phyloP scores from a whole-genome alignment of 106 monocot genomes.

The Dendrobium officinale region DNA sequence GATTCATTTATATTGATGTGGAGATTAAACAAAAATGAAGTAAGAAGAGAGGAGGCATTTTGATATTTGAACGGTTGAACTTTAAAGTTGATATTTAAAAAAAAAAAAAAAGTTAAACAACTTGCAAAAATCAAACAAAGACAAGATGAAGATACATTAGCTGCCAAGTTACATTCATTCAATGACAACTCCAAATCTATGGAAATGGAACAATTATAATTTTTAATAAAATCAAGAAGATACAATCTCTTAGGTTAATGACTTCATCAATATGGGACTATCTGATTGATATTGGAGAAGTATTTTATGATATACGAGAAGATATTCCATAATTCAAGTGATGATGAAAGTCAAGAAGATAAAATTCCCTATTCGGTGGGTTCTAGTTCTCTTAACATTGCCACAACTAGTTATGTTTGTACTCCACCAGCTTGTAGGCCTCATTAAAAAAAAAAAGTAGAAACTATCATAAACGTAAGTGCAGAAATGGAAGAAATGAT shows the following conservation, averaged over 20 bases:
- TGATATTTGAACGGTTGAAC: slow-evolving; percentile 63
- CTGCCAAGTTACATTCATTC: too few relatives aligned
- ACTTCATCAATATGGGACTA: too few relatives aligned
- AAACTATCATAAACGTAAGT: slow-evolving; percentile 29
- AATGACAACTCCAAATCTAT: too few relatives aligned
- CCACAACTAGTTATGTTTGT: slow-evolving; percentile 6
- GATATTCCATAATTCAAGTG: slow-evolving; percentile 11
- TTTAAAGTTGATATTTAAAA: slow-evolving; percentile 59
- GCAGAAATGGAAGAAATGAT: slow-evolving; percentile 22
- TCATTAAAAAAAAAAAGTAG: slow-evolving; percentile 63
- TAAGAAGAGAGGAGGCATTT: slow-evolving; percentile 74
- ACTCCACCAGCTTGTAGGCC: slow-evolving; percentile 48
- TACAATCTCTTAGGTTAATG: too few relatives aligned
- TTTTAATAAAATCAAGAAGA: too few relatives aligned
- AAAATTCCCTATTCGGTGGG: slow-evolving; percentile 7
- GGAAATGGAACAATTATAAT: too few relatives aligned
- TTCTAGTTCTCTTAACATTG: slow-evolving; percentile 1
- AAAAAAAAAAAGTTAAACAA: too few relatives aligned
- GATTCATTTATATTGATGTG: slow-evolving; percentile 8
- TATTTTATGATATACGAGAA: slow-evolving; percentile 78
- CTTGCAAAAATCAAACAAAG: too few relatives aligned
- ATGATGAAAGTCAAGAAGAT: slow-evolving; percentile 14
- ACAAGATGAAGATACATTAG: too few relatives aligned
- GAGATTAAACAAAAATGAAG: slow-evolving; percentile 20
- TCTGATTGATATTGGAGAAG: slow-evolving; percentile 23